A percentile compares a stretch with the other conserved stretches of the same genome.
These are phyloP conservation scores for Nakazawaea ishiwadae DNA, from an alignment of 805 yeast species.

Conservation along the genomic window DNA sequence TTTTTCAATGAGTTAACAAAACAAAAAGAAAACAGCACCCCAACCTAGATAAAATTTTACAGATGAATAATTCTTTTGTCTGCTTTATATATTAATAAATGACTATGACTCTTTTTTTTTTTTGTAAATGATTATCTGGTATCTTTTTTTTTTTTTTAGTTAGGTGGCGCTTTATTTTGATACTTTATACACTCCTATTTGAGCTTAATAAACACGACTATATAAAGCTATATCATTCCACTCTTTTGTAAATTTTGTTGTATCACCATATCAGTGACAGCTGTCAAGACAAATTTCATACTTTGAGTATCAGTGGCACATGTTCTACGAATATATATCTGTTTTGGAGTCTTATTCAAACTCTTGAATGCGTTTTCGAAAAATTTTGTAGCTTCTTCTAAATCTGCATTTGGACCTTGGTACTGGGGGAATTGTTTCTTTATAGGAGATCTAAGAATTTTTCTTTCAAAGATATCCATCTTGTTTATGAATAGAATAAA, in stretches of 20 bases:
- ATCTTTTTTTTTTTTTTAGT: too few relatives aligned
- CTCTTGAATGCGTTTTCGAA: conserved; percentile 65
- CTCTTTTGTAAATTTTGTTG: conserved; percentile 76
- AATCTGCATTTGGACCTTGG: conserved; percentile 58
- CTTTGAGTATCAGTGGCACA: conserved; percentile 92
- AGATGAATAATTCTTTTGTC: too few relatives aligned
- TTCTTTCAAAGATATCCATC: conserved; percentile 72
- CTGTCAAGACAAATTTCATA: conserved; percentile 86
- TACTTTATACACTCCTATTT: too few relatives aligned
- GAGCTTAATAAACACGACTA: background rate
- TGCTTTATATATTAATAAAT: too few relatives aligned
- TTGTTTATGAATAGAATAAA: conserved; percentile 88
- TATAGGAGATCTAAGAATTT: conserved; percentile 63
- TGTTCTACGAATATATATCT: conserved; percentile 87
- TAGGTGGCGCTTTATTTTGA: too few relatives aligned
- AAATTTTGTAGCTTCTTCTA: conserved; percentile 62
- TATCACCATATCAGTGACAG: conserved; percentile 88
- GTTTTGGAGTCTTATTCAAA: conserved; percentile 59
- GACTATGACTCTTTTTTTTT: too few relatives aligned
- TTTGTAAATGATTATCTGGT: too few relatives aligned
- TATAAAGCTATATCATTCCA: conserved; percentile 53
- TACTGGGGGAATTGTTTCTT: conserved; percentile 75
- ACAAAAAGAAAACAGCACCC: too few relatives aligned
- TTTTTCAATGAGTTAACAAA: too few relatives aligned
- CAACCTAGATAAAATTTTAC: too few relatives aligned